Conservation (phyloP, 2,329 filamentous ascomycete genomes). For the Talaromyces funiculosus region DNA sequence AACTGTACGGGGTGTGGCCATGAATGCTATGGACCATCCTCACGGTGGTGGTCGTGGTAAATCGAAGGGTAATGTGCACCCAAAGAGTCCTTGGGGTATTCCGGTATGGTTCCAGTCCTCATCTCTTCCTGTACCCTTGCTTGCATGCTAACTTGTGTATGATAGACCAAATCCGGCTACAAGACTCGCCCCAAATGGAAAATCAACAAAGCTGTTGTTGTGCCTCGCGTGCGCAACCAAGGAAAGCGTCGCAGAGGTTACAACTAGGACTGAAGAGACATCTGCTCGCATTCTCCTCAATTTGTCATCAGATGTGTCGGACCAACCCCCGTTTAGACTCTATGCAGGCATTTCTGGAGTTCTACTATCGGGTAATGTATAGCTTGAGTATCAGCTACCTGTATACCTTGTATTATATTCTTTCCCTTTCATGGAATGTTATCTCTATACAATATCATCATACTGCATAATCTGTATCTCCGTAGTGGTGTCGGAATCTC, state of each 20-base stretch:
- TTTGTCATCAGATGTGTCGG: neutral
- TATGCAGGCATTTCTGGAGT: neutral
- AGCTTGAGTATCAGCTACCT: neutral
- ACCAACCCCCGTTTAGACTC: neutral
- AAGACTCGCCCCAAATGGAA: slow-evolving; percentile 89
- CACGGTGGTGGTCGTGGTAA: slow-evolving; percentile 99
- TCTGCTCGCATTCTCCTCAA: neutral
- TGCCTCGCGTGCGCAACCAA: slow-evolving; percentile 77
- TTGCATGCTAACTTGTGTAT: slow-evolving; percentile 13
- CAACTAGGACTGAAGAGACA: slow-evolving; percentile 33
- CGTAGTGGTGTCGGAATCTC: neutral
- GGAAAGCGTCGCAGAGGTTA: slow-evolving; percentile 74
- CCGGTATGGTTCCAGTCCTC: slow-evolving; percentile 61
- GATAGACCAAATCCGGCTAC: slow-evolving; percentile 57
- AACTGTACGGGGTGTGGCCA: slow-evolving; percentile 93
- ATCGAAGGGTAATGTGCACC: slow-evolving; percentile 95
- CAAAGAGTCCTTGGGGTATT: slow-evolving; percentile 92
- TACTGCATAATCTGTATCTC: neutral
- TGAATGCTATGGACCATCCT: slow-evolving; percentile 98
- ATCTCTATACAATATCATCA: neutral
- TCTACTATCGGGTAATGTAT: slow-evolving; percentile 4
- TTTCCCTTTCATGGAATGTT: neutral
- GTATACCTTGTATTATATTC: slow-evolving; percentile 10
- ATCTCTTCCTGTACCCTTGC: neutral
- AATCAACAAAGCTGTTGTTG: slow-evolving; percentile 85